Evolutionary conservation across 2,329 filamentous ascomycete species (phyloP), one percentile per base, ranked within the genome.

Genomic region (Thyridium curvatum): DNA sequence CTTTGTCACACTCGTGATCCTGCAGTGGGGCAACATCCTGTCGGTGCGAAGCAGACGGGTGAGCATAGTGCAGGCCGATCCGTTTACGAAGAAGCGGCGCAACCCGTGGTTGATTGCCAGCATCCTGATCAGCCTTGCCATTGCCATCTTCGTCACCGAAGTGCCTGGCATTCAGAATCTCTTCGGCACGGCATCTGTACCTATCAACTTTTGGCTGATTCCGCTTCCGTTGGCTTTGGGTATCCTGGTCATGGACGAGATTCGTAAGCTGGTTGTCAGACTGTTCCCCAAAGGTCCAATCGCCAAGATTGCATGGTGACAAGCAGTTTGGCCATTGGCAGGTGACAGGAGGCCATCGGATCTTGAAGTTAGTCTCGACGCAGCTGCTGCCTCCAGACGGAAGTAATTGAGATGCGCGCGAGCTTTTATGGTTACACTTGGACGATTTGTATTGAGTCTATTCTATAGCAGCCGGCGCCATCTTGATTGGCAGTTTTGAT

Each of bases 1-100:
- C 53, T 77, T 77, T 40, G 67, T 76, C 10, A 71, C 66, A 0
- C 58, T 76, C 1, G 70, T 76, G 1, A 64, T 75, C 30, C 56
- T 76, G 30, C 72, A 76, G 41, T 72, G 69, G 65, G 71, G 70
- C 3, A 75, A 75, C 43, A 65, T 76, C 30, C 55, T 75, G 17
- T 56, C 62, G 1, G 65, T 75, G 6, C 66, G 72, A 35, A 76
- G 71, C 45, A 70, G 72, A 29, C 61, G 69, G 2, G 53, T 74
- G 38, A 72, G 67, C 32, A 66, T 76, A 30, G 46, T 76, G 18
- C 69, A 75, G 45, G 69, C 71, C 0, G 67, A 71, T 36, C 72
- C 72, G 0, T 52, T 74, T 4, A 61, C 60, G 16, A 58, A 64
- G 43, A 50, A 64, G 43, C 56, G 69, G 3, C 65, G 69, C 12